Conservation (phyloP, 768 basidiomycete genomes). For the Suillus tomentosus region DNA sequence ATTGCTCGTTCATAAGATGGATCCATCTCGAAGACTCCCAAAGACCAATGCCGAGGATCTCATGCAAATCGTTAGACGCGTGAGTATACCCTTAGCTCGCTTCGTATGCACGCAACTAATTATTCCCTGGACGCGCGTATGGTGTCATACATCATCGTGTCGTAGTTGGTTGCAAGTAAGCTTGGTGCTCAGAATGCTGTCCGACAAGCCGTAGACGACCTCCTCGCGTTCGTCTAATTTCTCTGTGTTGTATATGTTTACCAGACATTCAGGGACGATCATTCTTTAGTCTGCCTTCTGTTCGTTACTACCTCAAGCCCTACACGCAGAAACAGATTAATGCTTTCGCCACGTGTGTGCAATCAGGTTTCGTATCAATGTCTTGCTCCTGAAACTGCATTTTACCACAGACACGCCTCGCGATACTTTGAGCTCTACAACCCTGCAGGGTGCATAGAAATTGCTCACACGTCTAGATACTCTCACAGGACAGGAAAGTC, state of each 20-base stretch:
- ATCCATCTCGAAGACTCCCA: conserved; percentile 71
- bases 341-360: conserved; percentile 87
- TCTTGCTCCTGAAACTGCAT: conserved; percentile 25
- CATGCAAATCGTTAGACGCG: conserved; percentile 76
- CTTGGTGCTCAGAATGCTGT: conserved; percentile 57
- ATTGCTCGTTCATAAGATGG: conserved; percentile 91
- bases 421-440: conserved; percentile 89
- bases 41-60: conserved; percentile 72
- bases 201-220: conserved; percentile 74
- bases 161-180: conserved; percentile 62
- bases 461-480: conserved; percentile 86
- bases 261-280: conserved; percentile 21
- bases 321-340: conserved; percentile 87
- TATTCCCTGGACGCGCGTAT: conserved; percentile 25
- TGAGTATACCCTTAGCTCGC: conserved; percentile 40
- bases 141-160: conserved; percentile 18
- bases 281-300: conserved; percentile 60
- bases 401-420: conserved; percentile 69
- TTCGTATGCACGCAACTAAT: conserved; percentile 28
- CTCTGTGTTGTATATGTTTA: conserved; percentile 24
- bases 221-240: conserved; percentile 62
- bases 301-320: conserved; percentile 74
- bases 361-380: conserved; percentile 29
- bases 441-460: conserved; percentile 82
- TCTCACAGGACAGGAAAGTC: conserved; percentile 87